phyloP scores from a whole-genome alignment of 371 early-diverging fungal genomes.

The Encephalitozoon intestinalis region DNA sequence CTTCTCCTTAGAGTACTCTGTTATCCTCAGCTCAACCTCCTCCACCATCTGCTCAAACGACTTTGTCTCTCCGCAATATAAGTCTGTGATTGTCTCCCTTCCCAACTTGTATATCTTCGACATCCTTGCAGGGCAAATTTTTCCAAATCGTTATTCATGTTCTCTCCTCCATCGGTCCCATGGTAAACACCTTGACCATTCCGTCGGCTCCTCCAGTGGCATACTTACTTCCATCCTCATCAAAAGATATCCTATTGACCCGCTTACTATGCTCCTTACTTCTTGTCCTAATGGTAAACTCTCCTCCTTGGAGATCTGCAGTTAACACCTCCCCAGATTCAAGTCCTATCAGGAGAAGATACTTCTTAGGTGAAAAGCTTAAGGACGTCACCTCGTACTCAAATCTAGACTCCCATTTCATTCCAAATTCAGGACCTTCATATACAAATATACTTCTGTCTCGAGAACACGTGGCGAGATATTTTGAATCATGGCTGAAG shows the following conservation, averaged over 20 bases:
- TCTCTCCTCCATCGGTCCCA: neutral
- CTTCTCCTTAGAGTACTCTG: neutral
- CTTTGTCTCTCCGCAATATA: neutral
- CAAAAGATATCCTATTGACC: constrained; percentile 27
- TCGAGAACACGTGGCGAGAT: constrained; percentile 45
- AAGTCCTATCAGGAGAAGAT: constrained; percentile 28
- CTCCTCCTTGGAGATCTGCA: neutral
- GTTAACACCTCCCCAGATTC: constrained; percentile 32
- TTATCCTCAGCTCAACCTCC: constrained; percentile 20
- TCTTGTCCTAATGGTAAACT: neutral
- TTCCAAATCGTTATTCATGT: neutral
- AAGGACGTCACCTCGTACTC: constrained; percentile 41
- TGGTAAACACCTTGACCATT: constrained; percentile 6
- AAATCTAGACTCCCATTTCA: neutral
- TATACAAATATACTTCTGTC: constrained; percentile 51
- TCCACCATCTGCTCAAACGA: constrained; percentile 19
- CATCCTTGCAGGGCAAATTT: constrained; percentile 4
- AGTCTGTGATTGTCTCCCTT: neutral
- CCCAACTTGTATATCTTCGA: constrained; percentile 26
- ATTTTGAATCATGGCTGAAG: constrained; percentile 24
- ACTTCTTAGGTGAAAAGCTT: constrained; percentile 8
- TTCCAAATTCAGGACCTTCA: neutral
- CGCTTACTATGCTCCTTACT: constrained; percentile 9
- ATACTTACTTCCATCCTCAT: constrained; percentile 4
- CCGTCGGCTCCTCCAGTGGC: constrained; percentile 43